Percentiles rank a stretch among this genome's conserved stretches.
Conservation (phyloP, 169 alveolate species). For the Plasmodium inui region DNA sequence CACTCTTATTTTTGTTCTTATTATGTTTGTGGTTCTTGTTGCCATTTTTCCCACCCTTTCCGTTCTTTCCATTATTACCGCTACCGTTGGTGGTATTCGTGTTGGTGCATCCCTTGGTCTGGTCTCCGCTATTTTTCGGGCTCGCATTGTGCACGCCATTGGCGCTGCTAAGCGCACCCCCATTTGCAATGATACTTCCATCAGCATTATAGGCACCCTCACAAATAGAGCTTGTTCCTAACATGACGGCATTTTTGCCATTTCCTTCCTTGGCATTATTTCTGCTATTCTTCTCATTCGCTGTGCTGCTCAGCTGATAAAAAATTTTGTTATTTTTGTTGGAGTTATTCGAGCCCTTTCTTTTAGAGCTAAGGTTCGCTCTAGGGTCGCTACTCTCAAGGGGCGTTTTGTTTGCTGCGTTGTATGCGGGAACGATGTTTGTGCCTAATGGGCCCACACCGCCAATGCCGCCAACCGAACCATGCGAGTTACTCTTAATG, state of each 20-base stretch:
- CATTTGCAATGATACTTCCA: background rate
- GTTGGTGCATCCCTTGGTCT: background rate
- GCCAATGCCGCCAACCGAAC: background rate
- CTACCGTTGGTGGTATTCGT: background rate
- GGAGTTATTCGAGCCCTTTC: slow-evolving; percentile 10
- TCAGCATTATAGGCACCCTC: background rate
- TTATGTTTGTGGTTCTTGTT: slow-evolving; percentile 5
- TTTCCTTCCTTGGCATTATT: background rate
- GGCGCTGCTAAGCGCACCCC: background rate
- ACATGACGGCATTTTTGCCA: background rate
- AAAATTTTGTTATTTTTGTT: slow-evolving; percentile 19
- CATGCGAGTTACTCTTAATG: background rate
- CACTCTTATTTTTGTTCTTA: slow-evolving; percentile 15
- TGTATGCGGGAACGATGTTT: background rate
- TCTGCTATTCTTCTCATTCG: slow-evolving; percentile 15
- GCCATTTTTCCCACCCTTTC: background rate
- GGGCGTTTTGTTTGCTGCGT: background rate
- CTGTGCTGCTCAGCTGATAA: background rate
- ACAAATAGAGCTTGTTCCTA: background rate
- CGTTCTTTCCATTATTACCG: slow-evolving; percentile 15
- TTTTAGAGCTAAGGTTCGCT: background rate
- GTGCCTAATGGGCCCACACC: background rate
- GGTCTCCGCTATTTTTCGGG: slow-evolving; percentile 1
- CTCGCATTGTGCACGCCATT: background rate
- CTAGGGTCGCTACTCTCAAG: background rate